Conservation (phyloP, 164 flowering plant genomes). For the Liquidambar formosana region DNA sequence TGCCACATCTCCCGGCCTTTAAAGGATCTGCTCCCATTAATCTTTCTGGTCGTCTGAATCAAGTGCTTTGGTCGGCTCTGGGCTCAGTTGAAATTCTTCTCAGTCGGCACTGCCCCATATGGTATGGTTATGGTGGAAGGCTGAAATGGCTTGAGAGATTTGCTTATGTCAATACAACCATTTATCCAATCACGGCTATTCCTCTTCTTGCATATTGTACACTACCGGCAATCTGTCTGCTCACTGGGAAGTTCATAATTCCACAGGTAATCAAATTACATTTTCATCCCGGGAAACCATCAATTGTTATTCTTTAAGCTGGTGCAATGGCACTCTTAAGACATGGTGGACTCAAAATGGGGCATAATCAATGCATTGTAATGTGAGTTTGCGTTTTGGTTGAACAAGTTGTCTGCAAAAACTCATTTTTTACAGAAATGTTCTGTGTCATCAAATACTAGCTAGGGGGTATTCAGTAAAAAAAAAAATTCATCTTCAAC, state of each 20-base stretch:
- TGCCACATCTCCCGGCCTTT: slow-evolving; percentile 76
- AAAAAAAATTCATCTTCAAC: no score
- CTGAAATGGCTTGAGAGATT: slow-evolving; percentile 72
- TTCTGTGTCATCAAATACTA: no score
- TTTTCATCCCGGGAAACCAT: no score
- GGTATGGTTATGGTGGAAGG: slow-evolving; percentile 77
- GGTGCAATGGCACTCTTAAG: no score
- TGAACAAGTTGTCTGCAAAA: no score
- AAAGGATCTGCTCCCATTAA: slow-evolving; percentile 76
- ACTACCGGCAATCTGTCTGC: slow-evolving; percentile 68
- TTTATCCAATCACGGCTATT: slow-evolving; percentile 73
- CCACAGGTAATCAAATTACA: no score
- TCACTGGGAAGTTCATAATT: slow-evolving; percentile 75
- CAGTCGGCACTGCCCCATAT: slow-evolving; percentile 83
- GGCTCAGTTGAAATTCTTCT: slow-evolving; percentile 84
- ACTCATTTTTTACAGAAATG: no score
- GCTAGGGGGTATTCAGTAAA: no score
- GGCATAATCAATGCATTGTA: no score
- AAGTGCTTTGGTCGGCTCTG: slow-evolving; percentile 90
- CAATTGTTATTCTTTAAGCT: no score
- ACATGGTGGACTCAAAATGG: no score
- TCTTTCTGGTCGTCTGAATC: slow-evolving; percentile 72
- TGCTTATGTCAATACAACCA: slow-evolving; percentile 71
- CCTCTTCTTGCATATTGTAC: slow-evolving; percentile 72
- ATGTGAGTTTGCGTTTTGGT: no score